A percentile compares a stretch with the other conserved stretches of the same genome.
Evolutionary conservation across 73 alveolate genomes (phyloP).

Genomic region (Durusdinium trenchii): DNA sequence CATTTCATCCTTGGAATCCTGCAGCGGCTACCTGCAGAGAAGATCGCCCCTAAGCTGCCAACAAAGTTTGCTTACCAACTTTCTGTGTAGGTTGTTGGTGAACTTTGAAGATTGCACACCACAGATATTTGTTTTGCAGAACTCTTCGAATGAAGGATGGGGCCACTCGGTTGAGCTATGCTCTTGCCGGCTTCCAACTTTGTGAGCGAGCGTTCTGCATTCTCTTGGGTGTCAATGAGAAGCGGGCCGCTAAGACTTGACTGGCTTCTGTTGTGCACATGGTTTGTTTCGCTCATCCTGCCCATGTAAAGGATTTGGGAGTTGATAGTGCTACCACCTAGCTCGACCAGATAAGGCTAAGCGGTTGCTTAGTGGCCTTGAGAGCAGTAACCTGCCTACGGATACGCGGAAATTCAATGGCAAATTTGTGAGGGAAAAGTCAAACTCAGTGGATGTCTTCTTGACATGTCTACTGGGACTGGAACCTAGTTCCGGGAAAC

Average conservation of each 20-base stretch:
- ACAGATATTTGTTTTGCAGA: neutral
- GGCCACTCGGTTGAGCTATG: neutral
- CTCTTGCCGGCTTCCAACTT: neutral
- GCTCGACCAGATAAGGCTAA: neutral
- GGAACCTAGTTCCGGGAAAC: constrained; percentile 20
- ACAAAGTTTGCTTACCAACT: neutral
- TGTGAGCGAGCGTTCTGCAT: neutral
- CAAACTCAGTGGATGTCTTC: neutral
- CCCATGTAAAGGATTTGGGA: neutral
- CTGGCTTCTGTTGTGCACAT: neutral
- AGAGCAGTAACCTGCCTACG: neutral
- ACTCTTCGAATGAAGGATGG: neutral
- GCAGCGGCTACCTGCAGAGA: neutral
- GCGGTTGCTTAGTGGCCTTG: neutral
- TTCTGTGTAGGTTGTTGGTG: neutral
- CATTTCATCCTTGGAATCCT: neutral
- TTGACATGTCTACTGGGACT: constrained; percentile 5
- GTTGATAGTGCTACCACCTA: neutral
- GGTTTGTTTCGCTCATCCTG: neutral
- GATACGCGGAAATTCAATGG: constrained; percentile 52
- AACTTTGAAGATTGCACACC: too few relatives aligned
- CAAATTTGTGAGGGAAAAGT: neutral
- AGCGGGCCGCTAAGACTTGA: neutral
- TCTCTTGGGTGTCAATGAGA: constrained; percentile 35
- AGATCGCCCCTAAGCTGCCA: neutral